Percentiles rank a stretch among this genome's conserved stretches.
Conservation (phyloP, 2,329 filamentous ascomycete genomes). For the Monascus ruber region DNA sequence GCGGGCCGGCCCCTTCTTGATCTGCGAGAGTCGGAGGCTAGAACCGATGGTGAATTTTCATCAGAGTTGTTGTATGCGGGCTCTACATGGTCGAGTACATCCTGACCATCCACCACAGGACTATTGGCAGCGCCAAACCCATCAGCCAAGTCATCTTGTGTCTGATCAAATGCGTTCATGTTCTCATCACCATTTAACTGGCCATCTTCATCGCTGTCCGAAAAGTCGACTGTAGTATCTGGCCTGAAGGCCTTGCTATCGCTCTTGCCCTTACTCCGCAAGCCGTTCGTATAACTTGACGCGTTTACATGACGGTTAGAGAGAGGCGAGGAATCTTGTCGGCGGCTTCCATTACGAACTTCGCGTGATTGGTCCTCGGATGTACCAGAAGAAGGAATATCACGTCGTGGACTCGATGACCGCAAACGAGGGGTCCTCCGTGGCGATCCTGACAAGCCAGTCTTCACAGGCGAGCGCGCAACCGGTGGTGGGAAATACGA, state of each 20-base stretch:
- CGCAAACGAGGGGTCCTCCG: constrained; percentile 30
- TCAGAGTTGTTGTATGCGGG: constrained; percentile 9
- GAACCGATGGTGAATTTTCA: constrained; percentile 8
- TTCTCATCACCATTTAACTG: constrained; percentile 23
- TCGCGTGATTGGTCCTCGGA: constrained; percentile 20
- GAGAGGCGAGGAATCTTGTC: constrained; percentile 22
- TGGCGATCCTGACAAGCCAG: constrained; percentile 30
- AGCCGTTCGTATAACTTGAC: constrained; percentile 13
- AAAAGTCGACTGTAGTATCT: constrained; percentile 18
- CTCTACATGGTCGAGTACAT: constrained; percentile 4
- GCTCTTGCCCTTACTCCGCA: constrained; percentile 11
- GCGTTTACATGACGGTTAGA: constrained; percentile 25
- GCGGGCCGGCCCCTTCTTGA: constrained; percentile 6
- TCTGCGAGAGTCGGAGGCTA: constrained; percentile 5
- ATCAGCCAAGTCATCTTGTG: constrained; percentile 15
- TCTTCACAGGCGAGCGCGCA: constrained; percentile 36
- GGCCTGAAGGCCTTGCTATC: constrained; percentile 10
- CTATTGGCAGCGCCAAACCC: constrained; percentile 16
- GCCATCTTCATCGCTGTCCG: constrained; percentile 23
- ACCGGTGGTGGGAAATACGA: constrained; percentile 29
- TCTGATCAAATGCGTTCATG: constrained; percentile 15
- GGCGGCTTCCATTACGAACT: constrained; percentile 11
- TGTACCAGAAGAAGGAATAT: constrained; percentile 26
- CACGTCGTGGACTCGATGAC: constrained; percentile 28
- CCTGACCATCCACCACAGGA: constrained; percentile 8